phyloP scores from a whole-genome alignment of 768 basidiomycete genomes.

The Cantharellus anzutake region DNA sequence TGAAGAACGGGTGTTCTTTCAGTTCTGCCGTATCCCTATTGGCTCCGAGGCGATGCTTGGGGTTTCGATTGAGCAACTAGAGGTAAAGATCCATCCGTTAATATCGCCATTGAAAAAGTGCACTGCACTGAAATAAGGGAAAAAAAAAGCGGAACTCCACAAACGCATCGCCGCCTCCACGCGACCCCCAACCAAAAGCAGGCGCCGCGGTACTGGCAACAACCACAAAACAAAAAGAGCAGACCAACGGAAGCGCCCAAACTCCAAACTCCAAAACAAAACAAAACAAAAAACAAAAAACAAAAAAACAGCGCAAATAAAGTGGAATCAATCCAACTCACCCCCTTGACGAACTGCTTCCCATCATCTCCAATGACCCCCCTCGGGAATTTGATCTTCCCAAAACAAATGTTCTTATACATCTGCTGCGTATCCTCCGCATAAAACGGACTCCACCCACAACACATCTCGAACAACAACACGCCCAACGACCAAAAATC shows the following conservation, averaged over 20 bases:
- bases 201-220: too few species aligned
- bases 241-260: too few species aligned
- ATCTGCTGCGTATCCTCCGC: constrained; percentile 99
- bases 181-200: too few species aligned
- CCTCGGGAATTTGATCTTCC: constrained; percentile 94
- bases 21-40: constrained; percentile 80
- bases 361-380: constrained; percentile 95
- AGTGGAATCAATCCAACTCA: constrained; percentile 15
- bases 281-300: too few species aligned
- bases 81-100: not conserved
- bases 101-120: not conserved
- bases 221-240: too few species aligned
- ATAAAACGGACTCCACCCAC: constrained; percentile 99
- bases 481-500: constrained; percentile 98
- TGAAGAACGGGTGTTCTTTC: constrained; percentile 92
- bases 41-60: constrained; percentile 91
- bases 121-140: not conserved
- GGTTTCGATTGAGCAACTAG: constrained; percentile 96
- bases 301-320: not conserved
- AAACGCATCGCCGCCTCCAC: too few species aligned
- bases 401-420: constrained; percentile 98
- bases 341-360: constrained; percentile 97
- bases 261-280: too few species aligned
- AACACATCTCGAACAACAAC: constrained; percentile 97
- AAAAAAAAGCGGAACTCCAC: not conserved